Evolutionary conservation across 2,329 filamentous ascomycete species (phyloP), one percentile per base, ranked within the genome.

Genomic region (Truncatella angustata): DNA sequence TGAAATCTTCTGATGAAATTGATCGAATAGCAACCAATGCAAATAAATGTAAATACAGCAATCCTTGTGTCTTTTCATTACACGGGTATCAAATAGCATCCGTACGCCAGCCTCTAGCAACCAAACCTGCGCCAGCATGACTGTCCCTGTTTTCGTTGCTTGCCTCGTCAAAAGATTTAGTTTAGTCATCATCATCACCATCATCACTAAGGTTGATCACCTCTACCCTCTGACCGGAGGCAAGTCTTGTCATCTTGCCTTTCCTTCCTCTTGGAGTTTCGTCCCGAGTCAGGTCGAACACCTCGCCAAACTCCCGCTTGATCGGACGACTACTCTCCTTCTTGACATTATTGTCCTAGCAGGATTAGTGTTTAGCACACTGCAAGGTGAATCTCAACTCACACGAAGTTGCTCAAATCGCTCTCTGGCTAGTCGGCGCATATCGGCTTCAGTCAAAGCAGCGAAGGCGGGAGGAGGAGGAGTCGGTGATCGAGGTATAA

Each of bases 381-480:
- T 28, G n/a, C n/a, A n/a, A n/a, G 35, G 11, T n/a, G 35, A 5
- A 26, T 26, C 26, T 6, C 12, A 6, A 35, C 43, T 48, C 36
- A 65, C 67, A 35, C 58, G 58, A 5, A 68, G 56, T 24, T 68
- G 55, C 0, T 59, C 54, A 1, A 67, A 55, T 2, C 62, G 60
- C 49, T 69, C 66, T 47, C 58, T 49, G 1, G 68, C 68, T 11
- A 71, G 55, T 6, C 61, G 57, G 28, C 58, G 56, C 21, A 63
- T 55, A 36, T 69, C 62, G 0, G 57, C 58, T 4, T 56, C 36
- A 5, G 63, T 56, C 14, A 70, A 54, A 3, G 53, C 43, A 5
- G 52, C 55, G 14, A 63, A 21, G 5, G 52, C 54, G 1, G 60
- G 54, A 3, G 62, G 56, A 1, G 46, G 55, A 14, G 56, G 54